phyloP scores from a whole-genome alignment of 768 basidiomycete species.

The Polyporus arcularius region DNA sequence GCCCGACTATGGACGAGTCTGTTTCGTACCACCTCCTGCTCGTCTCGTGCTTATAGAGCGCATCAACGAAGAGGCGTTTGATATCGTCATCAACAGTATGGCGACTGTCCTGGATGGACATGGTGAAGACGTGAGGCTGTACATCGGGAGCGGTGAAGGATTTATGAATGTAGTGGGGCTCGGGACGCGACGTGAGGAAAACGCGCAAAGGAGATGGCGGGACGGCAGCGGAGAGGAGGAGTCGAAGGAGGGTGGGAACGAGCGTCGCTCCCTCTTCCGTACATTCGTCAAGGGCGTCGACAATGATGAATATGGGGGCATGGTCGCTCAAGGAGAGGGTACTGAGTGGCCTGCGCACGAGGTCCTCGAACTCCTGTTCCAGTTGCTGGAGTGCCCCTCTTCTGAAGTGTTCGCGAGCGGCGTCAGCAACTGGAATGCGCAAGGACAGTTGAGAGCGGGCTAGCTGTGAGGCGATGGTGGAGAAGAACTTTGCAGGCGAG shows the following conservation, averaged over 20 bases:
- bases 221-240: background rate
- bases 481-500: conserved; percentile 29
- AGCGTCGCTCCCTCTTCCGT: conserved; percentile 2
- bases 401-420: background rate
- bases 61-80: background rate
- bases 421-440: conserved; percentile 7
- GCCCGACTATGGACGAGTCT: background rate
- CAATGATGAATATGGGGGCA: conserved; percentile 29
- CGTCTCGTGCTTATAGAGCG: background rate
- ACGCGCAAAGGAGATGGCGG: background rate
- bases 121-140: background rate
- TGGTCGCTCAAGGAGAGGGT: background rate
- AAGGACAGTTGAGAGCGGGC: conserved; percentile 19
- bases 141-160: background rate
- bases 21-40: background rate
- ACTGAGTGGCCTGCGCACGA: conserved; percentile 16
- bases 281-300: conserved; percentile 42
- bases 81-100: background rate
- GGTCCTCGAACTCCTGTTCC: background rate
- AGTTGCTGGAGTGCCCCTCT: background rate
- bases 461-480: conserved; percentile 34
- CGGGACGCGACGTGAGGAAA: conserved; percentile 1
- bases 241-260: background rate
- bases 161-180: background rate
- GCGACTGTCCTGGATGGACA: background rate